Base-by-base conservation (phyloP, 495 filamentous ascomycete species). In the Glarea lozoyensis region DNA sequence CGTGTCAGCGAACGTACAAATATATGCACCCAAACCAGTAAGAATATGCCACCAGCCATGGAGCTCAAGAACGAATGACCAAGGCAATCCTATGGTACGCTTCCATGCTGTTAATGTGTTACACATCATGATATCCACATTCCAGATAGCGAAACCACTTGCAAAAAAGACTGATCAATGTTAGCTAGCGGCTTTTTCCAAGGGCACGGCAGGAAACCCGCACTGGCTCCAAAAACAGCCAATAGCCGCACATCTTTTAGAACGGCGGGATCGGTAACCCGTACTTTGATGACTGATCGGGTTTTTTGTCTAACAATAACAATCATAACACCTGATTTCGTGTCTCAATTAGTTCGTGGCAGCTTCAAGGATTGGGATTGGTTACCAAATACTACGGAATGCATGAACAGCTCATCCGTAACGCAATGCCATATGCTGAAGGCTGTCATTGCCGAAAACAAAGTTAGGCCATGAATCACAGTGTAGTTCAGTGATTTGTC, bases 21-120 rank as follows among this genome's bases (percentile, higher is more conserved):
- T 54, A 43, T 57, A 57, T 19, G 72, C 71, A 5, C 68, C 64
- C 12, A 72, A 57, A 2, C 66, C 72, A 2, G 72, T 76, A 29
- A 71, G 60, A 17, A 77, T 56, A 57, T 76, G 73, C 76, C 73
- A 78, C 71, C 72, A 82, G 16, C 76, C 75, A 55, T 82, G 76
- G 13, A 79, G 52, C 52, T 78, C 75, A 1, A 78, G 48, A 1
- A 73, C 17, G 46, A 69, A 72, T 19, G 64, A 68, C 67, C 59
- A 73, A 1, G 74, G 76, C 45, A 74, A 52, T 1, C 73, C 73
- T 12, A 72, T 42, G 0, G 17, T 17, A 10, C 53, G 55, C 42
- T 65, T 67, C 16, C 59, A 1, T 0, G 27, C 9, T 10, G 65
- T 64, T 4, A 75, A 48, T 22, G 54, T 37, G 2, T 49, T 32